phyloP scores from a whole-genome alignment of 805 yeast species.

The Candida yuanshanica region DNA sequence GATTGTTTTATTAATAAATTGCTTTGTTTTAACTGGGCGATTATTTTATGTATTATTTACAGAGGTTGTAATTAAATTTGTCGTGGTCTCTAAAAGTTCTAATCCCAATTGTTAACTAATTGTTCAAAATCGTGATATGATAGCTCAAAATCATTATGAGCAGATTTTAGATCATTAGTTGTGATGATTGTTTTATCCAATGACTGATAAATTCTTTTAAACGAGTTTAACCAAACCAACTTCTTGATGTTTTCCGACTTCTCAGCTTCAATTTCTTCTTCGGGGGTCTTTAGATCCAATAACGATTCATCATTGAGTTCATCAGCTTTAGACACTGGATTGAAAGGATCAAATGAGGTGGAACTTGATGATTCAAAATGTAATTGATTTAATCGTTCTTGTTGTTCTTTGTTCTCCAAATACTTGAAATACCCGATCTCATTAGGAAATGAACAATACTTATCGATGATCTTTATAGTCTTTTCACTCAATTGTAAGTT shows the following conservation, averaged over 20 bases:
- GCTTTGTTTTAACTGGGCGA: background rate
- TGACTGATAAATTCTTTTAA: background rate
- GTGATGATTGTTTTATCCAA: background rate
- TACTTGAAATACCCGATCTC: background rate
- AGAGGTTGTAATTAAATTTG: background rate
- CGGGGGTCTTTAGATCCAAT: background rate
- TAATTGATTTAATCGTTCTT: background rate
- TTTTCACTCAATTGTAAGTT: conserved; percentile 3
- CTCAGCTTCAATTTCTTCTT: background rate
- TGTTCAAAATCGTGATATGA: background rate
- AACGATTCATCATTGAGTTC: conserved; percentile 1
- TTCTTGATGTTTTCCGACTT: background rate
- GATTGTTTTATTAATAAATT: no score
- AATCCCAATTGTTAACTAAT: background rate
- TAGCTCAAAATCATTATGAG: background rate
- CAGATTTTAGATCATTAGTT: background rate
- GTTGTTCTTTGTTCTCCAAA: background rate
- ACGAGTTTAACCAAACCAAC: background rate
- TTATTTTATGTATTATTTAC: background rate
- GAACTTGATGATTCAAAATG: background rate
- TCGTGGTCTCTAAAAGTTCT: background rate
- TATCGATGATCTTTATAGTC: background rate
- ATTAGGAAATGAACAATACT: background rate
- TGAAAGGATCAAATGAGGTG: conserved; percentile 2
- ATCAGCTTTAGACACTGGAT: background rate